These are phyloP conservation scores for Salix purpurea DNA, from an alignment of 345 rosid genomes.

Conservation along the genomic window DNA sequence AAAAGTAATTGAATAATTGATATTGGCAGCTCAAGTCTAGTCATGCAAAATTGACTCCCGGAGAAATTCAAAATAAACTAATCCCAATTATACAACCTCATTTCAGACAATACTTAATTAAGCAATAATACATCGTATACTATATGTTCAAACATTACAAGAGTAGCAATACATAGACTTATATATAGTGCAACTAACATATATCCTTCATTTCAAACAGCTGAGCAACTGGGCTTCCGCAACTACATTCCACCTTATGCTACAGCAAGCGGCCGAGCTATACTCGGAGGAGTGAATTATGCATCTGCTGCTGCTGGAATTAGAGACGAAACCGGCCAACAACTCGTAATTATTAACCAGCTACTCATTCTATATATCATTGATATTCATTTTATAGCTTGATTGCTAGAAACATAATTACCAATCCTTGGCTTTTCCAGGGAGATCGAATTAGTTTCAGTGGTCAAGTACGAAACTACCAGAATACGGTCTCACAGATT, in stretches of 20 bases:
- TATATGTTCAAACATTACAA: too few relatives aligned
- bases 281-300: constrained; percentile 66
- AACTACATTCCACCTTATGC: constrained; percentile 52
- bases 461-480: constrained; percentile 70
- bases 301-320: constrained; percentile 94
- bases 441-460: constrained; percentile 70
- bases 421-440: constrained; percentile 21
- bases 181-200: not conserved
- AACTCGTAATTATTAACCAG: constrained; percentile 42
- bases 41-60: too few relatives aligned
- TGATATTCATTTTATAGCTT: not conserved
- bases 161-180: too few relatives aligned
- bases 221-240: constrained; percentile 67
- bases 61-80: too few relatives aligned
- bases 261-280: constrained; percentile 42
- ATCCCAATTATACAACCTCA: too few relatives aligned
- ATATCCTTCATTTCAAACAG: constrained; percentile 27
- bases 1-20: too few relatives aligned
- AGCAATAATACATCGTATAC: too few relatives aligned
- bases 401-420: not conserved
- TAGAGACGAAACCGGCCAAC: constrained; percentile 74
- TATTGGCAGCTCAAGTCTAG: too few relatives aligned
- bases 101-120: too few relatives aligned
- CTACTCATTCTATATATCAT: not conserved
- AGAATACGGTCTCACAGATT: constrained; percentile 51